Conservation (phyloP, 1,284 basidiomycete genomes). For the Pseudozyma hubeiensis region DNA sequence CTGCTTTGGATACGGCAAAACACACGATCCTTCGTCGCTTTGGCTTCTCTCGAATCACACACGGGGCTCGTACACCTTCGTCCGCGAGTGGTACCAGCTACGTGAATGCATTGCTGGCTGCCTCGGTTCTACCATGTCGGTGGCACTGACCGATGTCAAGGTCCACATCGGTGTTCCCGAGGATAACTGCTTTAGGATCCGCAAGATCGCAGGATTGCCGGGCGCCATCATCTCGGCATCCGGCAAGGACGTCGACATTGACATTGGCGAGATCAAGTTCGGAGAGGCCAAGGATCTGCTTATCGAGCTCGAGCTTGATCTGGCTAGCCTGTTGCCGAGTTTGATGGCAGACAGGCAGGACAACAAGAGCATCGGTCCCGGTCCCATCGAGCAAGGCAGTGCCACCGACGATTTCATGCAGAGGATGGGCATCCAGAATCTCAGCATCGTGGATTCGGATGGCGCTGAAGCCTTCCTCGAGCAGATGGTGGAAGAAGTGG, state of each 20-base stretch:
- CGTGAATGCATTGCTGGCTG: slow-evolving; percentile 63
- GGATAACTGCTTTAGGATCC: slow-evolving; percentile 62
- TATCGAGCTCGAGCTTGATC: slow-evolving; percentile 63
- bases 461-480: slow-evolving; percentile 45
- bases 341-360: slow-evolving; percentile 31
- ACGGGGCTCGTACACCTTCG: slow-evolving; percentile 86
- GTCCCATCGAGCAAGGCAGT: slow-evolving; percentile 55
- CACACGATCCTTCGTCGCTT: slow-evolving; percentile 95
- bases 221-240: slow-evolving; percentile 78
- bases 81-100: slow-evolving; percentile 64
- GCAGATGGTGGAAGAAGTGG: slow-evolving; percentile 61
- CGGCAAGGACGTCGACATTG: slow-evolving; percentile 92
- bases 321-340: slow-evolving; percentile 46
- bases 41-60: slow-evolving; percentile 99
- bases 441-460: slow-evolving; percentile 51
- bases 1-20: slow-evolving; percentile 93
- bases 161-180: slow-evolving; percentile 59
- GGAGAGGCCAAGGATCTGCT: slow-evolving; percentile 62
- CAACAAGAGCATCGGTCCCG: slow-evolving; percentile 35
- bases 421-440: slow-evolving; percentile 59
- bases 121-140: slow-evolving; percentile 62
- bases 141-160: slow-evolving; percentile 60
- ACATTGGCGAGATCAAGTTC: slow-evolving; percentile 79
- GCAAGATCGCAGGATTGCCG: slow-evolving; percentile 58
- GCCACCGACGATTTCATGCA: slow-evolving; percentile 65